Evolutionary conservation across 108 stramenopile genomes (phyloP), one percentile per base, ranked within the genome.

Genomic region (Skeletonema marinoi): DNA sequence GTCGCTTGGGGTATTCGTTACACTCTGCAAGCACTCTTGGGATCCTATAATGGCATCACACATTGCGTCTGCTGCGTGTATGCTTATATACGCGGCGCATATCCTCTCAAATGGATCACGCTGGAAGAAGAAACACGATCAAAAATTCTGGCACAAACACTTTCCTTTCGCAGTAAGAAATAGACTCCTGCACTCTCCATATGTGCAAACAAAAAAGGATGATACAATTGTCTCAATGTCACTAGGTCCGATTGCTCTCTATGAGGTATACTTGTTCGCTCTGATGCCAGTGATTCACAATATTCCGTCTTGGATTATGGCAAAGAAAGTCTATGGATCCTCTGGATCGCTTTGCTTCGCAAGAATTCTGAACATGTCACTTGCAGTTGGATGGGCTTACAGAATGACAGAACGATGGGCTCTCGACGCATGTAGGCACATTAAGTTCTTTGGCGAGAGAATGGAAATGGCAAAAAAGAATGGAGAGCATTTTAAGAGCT

Each of bases 351-450:
- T 62, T 10, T 31, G 32, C 32, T n/a, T 75, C 6, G 62, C 58
- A 6, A 41, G 30, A 13, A 68, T 74, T 68, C 30, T 77, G 54
- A 64, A 75, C 60, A 17, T 36, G 25, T 72, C 72, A 35, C 67
- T 83, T 50, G 54, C 69, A 10, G 11, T 83, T 44, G 82, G 78
- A 25, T 83, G 82, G 82, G n/a, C 41, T 8, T 83, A 80, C 30
- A 65, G 82, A 59, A 31, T 83, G 60, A 64, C 74, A 14, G 82
- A 83, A 25, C 63, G 78, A 62, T 83, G 78, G 78, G 73, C 51
- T 1, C 29, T 83, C 6, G 82, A 83, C 41, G 82, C 78, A 32
- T 83, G 78, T 50, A 48, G 31, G 1, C 65, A 41, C 35, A 46
- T 75, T 11, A 19, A n/a, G 21, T 73, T 38, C 21, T 51, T 72